These are phyloP conservation scores for Ascoidea asiatica DNA, from an alignment of 805 yeast genomes.

Conservation along the genomic window DNA sequence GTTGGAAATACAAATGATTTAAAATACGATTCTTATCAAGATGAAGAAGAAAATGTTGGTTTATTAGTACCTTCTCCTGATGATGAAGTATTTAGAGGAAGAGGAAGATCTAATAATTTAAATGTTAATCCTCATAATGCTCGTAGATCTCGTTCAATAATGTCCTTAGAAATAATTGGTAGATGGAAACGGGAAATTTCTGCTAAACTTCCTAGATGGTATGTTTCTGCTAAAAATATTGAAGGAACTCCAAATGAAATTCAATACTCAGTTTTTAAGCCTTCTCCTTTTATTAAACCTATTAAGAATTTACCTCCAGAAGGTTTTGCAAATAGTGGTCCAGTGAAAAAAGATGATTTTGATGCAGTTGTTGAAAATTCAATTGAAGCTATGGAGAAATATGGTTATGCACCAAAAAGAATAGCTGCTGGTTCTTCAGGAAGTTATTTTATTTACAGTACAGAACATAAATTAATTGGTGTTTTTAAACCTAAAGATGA, in stretches of 20 bases:
- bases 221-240: conserved; percentile 10
- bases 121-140: neutral
- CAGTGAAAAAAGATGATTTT: conserved; percentile 20
- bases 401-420: conserved; percentile 32
- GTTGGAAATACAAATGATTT: neutral
- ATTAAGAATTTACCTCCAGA: conserved; percentile 16
- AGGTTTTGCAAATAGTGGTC: conserved; percentile 16
- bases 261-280: conserved; percentile 41
- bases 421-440: conserved; percentile 62
- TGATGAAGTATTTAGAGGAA: neutral
- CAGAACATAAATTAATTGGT: conserved; percentile 28
- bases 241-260: conserved; percentile 25
- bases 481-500: conserved; percentile 72
- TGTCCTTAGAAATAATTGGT: conserved; percentile 13
- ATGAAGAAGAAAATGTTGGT: neutral
- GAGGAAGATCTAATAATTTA: neutral
- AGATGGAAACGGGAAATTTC: conserved; percentile 14
- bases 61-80: neutral
- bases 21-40: neutral
- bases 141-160: conserved; percentile 12
- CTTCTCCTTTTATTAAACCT: conserved; percentile 20
- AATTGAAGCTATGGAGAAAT: conserved; percentile 28
- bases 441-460: conserved; percentile 41
- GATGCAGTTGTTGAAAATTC: conserved; percentile 27
- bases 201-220: conserved; percentile 15